Conservation (phyloP, 768 basidiomycete genomes). For the Tremella mesenterica region DNA sequence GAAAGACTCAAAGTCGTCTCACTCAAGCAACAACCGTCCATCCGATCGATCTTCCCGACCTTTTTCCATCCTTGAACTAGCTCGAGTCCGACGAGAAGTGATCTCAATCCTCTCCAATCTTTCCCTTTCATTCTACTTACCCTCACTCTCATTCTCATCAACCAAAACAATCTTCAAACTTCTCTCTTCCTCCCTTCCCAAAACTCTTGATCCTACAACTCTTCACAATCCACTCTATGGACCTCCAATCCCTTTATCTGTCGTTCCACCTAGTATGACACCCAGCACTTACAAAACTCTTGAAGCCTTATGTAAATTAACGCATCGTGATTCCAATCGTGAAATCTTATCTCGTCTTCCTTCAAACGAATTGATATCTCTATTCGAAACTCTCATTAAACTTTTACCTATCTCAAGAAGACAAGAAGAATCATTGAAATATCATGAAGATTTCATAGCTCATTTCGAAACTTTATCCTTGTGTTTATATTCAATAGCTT, state of each 20-base stretch:
- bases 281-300: slow-evolving; percentile 52
- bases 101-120: slow-evolving; percentile 62
- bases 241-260: slow-evolving; percentile 37
- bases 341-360: slow-evolving; percentile 57
- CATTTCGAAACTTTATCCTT: slow-evolving; percentile 71
- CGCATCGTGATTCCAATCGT: slow-evolving; percentile 69
- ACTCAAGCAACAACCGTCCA: too few relatives aligned
- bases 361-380: slow-evolving; percentile 52
- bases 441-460: slow-evolving; percentile 59
- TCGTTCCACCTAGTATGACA: slow-evolving; percentile 55
- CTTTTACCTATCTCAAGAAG: slow-evolving; percentile 70
- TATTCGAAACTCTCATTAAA: slow-evolving; percentile 66
- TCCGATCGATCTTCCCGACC: slow-evolving; percentile 52
- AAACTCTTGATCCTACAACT: slow-evolving; percentile 51
- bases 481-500: slow-evolving; percentile 77
- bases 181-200: slow-evolving; percentile 65
- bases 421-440: slow-evolving; percentile 52
- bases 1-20: not conserved
- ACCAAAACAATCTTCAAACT: slow-evolving; percentile 56
- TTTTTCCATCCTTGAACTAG: slow-evolving; percentile 63
- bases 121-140: slow-evolving; percentile 50
- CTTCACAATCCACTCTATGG: slow-evolving; percentile 18
- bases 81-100: slow-evolving; percentile 67
- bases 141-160: slow-evolving; percentile 44
- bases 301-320: slow-evolving; percentile 71